phyloP scores from a whole-genome alignment of 371 early-diverging fungal species.

The Mortierella sp. region DNA sequence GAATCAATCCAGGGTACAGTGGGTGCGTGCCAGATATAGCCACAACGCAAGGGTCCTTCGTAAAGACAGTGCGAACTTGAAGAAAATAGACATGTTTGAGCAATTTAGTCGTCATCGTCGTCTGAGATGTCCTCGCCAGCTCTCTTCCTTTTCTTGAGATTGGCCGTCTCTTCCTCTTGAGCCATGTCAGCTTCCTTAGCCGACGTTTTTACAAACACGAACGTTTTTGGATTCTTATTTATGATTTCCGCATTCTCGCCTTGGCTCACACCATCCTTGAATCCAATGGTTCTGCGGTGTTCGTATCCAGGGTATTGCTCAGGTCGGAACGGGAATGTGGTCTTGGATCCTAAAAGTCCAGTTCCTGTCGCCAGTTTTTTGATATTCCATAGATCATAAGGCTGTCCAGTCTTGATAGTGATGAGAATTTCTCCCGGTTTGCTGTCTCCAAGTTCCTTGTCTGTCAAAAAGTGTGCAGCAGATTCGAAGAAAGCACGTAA shows the following conservation, averaged over 20 bases:
- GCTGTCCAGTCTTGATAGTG: conserved; percentile 85
- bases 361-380: conserved; percentile 76
- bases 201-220: conserved; percentile 71
- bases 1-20: no score
- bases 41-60: no score
- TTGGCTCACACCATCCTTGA: conserved; percentile 80
- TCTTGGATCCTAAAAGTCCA: conserved; percentile 64
- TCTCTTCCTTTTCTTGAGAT: conserved; percentile 49
- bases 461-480: conserved; percentile 64
- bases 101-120: conserved; percentile 30
- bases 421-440: conserved; percentile 80
- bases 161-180: conserved; percentile 41
- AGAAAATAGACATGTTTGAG: no score
- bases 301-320: conserved; percentile 86
- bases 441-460: conserved; percentile 45
- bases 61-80: no score
- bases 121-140: conserved; percentile 54
- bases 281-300: conserved; percentile 95
- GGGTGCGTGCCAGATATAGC: no score
- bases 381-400: conserved; percentile 92
- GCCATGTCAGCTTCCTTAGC: conserved; percentile 63
- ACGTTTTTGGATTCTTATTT: conserved; percentile 72
- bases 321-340: conserved; percentile 73
- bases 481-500: conserved; percentile 77
- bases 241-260: conserved; percentile 84